Conservation (phyloP, 345 rosid genomes). For the Atalantia buxifolia region DNA sequence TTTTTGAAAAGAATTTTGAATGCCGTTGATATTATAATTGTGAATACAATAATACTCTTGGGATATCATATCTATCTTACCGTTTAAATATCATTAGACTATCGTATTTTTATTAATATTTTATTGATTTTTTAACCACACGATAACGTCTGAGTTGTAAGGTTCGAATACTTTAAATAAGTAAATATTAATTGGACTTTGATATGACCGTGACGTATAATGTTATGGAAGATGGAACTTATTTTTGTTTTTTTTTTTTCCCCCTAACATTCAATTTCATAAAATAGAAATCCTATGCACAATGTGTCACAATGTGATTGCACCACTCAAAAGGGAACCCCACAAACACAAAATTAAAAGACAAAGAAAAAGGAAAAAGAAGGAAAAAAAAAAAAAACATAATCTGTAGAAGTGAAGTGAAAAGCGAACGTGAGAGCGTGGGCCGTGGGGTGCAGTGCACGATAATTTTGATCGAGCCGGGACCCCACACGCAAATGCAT, state of each 20-base stretch:
- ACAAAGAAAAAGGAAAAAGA: too few species aligned
- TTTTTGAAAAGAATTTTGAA: background rate
- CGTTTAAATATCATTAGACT: too few species aligned
- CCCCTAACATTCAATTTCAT: background rate
- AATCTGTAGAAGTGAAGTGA: background rate
- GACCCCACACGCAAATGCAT: constrained; percentile 16
- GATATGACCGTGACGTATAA: too few species aligned
- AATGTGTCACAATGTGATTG: constrained; percentile 6
- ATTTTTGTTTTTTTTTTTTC: background rate
- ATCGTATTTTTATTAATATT: too few species aligned
- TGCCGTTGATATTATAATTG: background rate
- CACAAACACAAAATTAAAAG: background rate
- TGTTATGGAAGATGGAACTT: too few species aligned
- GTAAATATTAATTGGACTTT: too few species aligned
- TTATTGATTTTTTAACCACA: too few species aligned
- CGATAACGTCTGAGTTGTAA: too few species aligned
- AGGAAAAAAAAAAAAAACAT: background rate
- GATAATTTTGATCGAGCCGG: background rate
- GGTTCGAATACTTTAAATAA: too few species aligned
- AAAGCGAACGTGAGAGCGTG: constrained; percentile 9
- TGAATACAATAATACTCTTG: too few species aligned
- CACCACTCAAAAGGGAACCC: background rate
- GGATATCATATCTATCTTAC: too few species aligned
- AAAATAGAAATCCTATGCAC: background rate
- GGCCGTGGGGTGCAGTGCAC: constrained; percentile 14